Evolutionary conservation across 345 rosid genomes (phyloP).

Genomic region (Linum lewisii): DNA sequence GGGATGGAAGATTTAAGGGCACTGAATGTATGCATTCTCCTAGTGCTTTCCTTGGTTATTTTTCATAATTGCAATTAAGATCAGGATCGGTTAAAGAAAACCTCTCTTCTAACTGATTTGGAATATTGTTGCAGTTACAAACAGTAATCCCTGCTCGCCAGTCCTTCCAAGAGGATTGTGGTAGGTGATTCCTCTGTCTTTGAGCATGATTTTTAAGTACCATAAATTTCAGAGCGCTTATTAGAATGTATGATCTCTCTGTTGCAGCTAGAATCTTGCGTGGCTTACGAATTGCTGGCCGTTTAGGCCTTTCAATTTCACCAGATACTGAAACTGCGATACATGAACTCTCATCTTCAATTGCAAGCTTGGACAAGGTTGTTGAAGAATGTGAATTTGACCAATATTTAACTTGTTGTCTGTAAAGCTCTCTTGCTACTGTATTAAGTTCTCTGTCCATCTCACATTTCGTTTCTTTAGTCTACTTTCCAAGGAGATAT

Average conservation of each 20-base stretch:
- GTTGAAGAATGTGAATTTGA: constrained; percentile 1
- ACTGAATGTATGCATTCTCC: constrained; percentile 42
- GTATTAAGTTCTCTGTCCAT: background rate
- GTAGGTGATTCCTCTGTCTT: constrained; percentile 37
- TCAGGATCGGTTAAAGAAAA: background rate
- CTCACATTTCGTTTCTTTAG: background rate
- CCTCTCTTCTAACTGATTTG: constrained; percentile 10
- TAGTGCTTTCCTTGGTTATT: background rate
- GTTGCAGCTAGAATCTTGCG: constrained; percentile 83
- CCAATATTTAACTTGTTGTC: constrained; percentile 1
- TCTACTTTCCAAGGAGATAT: background rate
- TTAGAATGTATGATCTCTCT: constrained; percentile 7
- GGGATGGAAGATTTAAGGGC: constrained; percentile 68
- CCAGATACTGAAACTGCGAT: constrained; percentile 63
- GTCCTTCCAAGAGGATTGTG: constrained; percentile 83
- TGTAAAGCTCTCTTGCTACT: background rate
- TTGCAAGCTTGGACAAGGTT: constrained; percentile 60
- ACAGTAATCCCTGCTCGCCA: constrained; percentile 64
- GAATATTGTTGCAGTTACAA: constrained; percentile 42
- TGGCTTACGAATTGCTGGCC: constrained; percentile 86
- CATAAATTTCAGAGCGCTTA: constrained; percentile 11
- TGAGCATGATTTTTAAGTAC: constrained; percentile 5
- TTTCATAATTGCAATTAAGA: background rate
- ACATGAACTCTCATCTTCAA: constrained; percentile 40
- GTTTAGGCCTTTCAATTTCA: constrained; percentile 57